These are phyloP conservation scores for Sarocladium brachiariae DNA, from an alignment of 2,329 filamentous ascomycete species.

Conservation along the genomic window DNA sequence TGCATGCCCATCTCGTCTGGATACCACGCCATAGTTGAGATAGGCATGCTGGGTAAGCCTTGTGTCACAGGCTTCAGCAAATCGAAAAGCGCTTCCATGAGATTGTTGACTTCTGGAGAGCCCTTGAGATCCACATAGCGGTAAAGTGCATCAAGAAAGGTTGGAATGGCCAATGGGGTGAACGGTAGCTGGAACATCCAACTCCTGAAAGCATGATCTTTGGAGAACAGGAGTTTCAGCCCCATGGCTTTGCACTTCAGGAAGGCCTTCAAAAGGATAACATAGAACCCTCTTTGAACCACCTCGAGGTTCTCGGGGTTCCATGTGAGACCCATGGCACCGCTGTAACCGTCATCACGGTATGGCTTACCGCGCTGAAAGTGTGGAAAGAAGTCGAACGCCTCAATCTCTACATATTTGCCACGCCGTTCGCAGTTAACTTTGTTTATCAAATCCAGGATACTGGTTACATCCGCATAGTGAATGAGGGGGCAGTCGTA, in stretches of 20 bases:
- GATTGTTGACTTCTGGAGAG: constrained; percentile 1
- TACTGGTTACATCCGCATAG: constrained; percentile 26
- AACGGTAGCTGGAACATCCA: constrained; percentile 25
- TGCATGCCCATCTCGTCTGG: constrained; percentile 16
- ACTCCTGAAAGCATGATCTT: constrained; percentile 21
- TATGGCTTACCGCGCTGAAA: constrained; percentile 23
- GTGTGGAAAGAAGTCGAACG: constrained; percentile 27
- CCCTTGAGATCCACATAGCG: constrained; percentile 20
- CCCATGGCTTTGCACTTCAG: constrained; percentile 25
- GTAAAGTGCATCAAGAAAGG: constrained; percentile 27
- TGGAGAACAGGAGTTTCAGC: constrained; percentile 23
- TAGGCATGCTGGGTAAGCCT: constrained; percentile 16
- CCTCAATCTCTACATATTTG: constrained; percentile 14
- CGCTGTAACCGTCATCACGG: neutral
- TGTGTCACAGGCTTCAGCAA: constrained; percentile 25
- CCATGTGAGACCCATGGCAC: constrained; percentile 27
- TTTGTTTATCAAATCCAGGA: constrained; percentile 30
- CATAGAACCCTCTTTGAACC: constrained; percentile 26
- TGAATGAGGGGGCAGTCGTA: constrained; percentile 31
- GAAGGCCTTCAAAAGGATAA: constrained; percentile 26
- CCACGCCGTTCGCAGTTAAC: constrained; percentile 22
- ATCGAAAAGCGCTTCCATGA: constrained; percentile 22
- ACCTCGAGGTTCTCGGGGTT: constrained; percentile 16
- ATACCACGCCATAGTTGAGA: constrained; percentile 15
- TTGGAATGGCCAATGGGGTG: constrained; percentile 19